Evolutionary conservation across 2,329 filamentous ascomycete species (phyloP).

Genomic region (Botrytis galanthina): DNA sequence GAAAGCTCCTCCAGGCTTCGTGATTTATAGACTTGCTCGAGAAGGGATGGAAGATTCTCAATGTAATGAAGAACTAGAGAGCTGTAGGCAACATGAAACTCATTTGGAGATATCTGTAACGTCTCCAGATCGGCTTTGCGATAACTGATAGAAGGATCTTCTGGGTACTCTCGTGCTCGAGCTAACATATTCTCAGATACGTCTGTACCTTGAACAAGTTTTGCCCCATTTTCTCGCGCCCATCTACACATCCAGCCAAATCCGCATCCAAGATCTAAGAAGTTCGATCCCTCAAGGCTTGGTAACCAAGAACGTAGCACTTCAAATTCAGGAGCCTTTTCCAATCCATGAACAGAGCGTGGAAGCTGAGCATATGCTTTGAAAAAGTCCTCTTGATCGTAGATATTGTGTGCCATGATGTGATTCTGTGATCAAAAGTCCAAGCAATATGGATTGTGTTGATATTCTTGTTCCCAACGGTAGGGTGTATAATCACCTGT

Average conservation of each 20-base stretch:
- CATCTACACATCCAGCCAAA: slow-evolving; percentile 5
- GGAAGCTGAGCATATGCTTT: background rate
- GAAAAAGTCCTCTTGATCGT: slow-evolving; percentile 1
- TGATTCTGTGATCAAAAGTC: background rate
- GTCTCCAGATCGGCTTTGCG: background rate
- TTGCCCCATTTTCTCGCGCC: background rate
- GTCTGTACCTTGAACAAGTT: background rate
- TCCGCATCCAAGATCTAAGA: background rate
- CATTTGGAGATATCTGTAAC: background rate
- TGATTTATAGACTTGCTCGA: background rate
- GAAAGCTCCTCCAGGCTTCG: slow-evolving; percentile 58
- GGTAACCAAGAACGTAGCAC: background rate
- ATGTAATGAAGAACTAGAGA: background rate
- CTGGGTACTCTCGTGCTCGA: background rate
- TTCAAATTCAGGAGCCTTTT: background rate
- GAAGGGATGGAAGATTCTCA: background rate
- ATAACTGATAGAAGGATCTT: background rate
- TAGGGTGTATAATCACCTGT: background rate
- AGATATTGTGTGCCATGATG: slow-evolving; percentile 3
- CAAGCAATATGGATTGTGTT: background rate
- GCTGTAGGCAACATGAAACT: background rate
- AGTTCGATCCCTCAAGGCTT: background rate
- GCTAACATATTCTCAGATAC: slow-evolving; percentile 5
- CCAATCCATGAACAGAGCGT: background rate
- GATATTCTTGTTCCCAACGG: background rate